phyloP scores from a whole-genome alignment of 2,329 filamentous ascomycete genomes.

The Fusarium coicis region DNA sequence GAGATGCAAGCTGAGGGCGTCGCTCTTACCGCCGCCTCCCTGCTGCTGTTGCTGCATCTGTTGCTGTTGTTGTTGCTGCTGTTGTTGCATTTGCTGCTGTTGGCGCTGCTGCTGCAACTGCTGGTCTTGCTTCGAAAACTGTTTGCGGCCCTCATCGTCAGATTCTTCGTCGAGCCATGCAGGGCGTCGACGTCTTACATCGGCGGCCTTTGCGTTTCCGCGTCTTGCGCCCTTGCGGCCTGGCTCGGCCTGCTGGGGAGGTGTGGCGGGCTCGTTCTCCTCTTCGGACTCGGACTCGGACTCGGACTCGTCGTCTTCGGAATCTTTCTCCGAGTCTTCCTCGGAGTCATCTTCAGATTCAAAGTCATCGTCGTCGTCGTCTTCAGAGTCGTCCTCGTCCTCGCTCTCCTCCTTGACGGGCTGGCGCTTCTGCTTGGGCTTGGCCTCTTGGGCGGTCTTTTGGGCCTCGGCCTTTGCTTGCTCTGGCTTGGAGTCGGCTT shows the following conservation, averaged over 20 bases:
- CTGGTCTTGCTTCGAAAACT: conserved; percentile 9
- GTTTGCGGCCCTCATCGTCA: conserved; percentile 30
- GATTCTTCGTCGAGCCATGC: conserved; percentile 42
- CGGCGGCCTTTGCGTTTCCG: conserved; percentile 19
- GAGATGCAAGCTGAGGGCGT: conserved; percentile 71
- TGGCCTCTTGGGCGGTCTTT: conserved; percentile 11
- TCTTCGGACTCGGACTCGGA: conserved; percentile 39
- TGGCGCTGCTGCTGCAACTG: conserved; percentile 17
- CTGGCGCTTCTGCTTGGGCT: conserved; percentile 24
- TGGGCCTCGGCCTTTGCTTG: conserved; percentile 14
- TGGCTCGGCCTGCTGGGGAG: conserved; percentile 31
- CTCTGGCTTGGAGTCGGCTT: conserved; percentile 6
- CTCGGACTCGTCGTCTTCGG: conserved; percentile 37
- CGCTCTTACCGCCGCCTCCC: conserved; percentile 37
- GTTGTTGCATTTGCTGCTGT: conserved; percentile 32
- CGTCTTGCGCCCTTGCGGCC: conserved; percentile 5
- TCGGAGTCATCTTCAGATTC: conserved; percentile 33
- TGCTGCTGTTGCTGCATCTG: conserved; percentile 33
- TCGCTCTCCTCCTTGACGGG: conserved; percentile 32
- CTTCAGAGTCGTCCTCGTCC: conserved; percentile 28
- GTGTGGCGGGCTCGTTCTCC: conserved; percentile 42
- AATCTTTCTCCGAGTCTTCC: conserved; percentile 28
- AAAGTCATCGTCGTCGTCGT: conserved; percentile 26
- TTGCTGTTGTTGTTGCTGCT: conserved; percentile 29
- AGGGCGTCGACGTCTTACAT: conserved; percentile 29